Evolutionary conservation across 345 rosid species (phyloP), one percentile per base, ranked within the genome.

Genomic region (Viola odorata): DNA sequence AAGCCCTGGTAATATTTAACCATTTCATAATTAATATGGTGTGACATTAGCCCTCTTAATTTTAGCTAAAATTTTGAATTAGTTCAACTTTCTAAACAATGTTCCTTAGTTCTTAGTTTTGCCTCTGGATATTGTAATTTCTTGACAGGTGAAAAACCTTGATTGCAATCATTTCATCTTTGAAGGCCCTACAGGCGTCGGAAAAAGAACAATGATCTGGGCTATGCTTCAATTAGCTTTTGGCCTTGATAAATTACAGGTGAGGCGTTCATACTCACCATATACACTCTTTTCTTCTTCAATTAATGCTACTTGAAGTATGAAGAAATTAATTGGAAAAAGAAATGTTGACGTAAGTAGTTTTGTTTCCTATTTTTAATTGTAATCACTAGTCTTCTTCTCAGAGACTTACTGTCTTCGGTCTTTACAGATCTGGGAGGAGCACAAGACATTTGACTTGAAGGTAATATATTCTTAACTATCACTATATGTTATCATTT

Each of bases 101-200:
- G 7, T 44, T 13, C 7, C 37, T 17, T 53, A 50, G 41, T 12
- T 37, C 5, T 47, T 12, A 38, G 5, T 17, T 41, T 16, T 50
- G 45, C 8, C 48, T 39, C 1, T 47, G n/a, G 4, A 47, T 3
- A 47, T 2, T 45, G 4, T 45, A 7, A 12, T 39, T 37, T 37
- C 7, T 53, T 38, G 5, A 56, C 69, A 76, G 87, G 66, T 55
- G 47, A 66, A 17, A 50, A 63, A 52, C 10, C 69, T 62, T 41
- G 75, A 37, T 8, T 66, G 69, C 15, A 75, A 56, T 5, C 86
- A 82, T 67, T 68, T 77, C 64, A 81, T 85, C 71, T 75, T 85
- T 54, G 75, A 85, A 81, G 91, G 91, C 57, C 82, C 76, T 7
- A 55, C 85, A 1, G 91, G 91, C 6, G 87, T 72, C 17, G 91